Percentiles rank a stretch among this genome's conserved stretches.
Evolutionary conservation across 73 alveolate genomes (phyloP).

Genomic region (Tetrahymena elliotti): DNA sequence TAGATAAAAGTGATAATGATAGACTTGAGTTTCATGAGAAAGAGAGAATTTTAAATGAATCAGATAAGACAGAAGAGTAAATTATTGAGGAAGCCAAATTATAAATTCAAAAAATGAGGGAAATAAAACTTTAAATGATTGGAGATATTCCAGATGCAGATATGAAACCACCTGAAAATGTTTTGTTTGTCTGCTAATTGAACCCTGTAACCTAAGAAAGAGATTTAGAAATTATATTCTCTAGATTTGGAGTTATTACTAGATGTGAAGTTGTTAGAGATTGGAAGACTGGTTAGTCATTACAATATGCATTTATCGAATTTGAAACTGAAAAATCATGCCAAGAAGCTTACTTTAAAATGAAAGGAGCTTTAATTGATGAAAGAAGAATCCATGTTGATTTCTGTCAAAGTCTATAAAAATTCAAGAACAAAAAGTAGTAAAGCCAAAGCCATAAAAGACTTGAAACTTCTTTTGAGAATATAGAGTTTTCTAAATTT

Average conservation of each 20-base stretch:
- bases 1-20: slow-evolving; percentile 54
- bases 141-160: slow-evolving; percentile 99
- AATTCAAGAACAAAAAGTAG: slow-evolving; percentile 7
- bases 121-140: slow-evolving; percentile 86
- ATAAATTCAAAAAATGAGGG: slow-evolving; percentile 77
- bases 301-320: slow-evolving; percentile 97
- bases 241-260: slow-evolving; percentile 93
- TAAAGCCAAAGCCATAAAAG: slow-evolving; percentile 1
- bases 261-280: slow-evolving; percentile 95
- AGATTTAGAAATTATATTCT: slow-evolving; percentile 79
- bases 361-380: slow-evolving; percentile 88
- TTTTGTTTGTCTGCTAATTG: slow-evolving; percentile 93
- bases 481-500: slow-evolving; percentile 18
- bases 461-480: slow-evolving; percentile 2
- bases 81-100: slow-evolving; percentile 58
- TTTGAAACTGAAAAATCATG: slow-evolving; percentile 92
- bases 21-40: slow-evolving; percentile 75
- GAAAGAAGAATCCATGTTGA: slow-evolving; percentile 93
- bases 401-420: slow-evolving; percentile 88
- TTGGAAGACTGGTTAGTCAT: slow-evolving; percentile 97
- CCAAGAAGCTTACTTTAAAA: slow-evolving; percentile 90
- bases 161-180: slow-evolving; percentile 99
- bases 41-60: slow-evolving; percentile 48
- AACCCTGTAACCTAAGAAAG: slow-evolving; percentile 95
- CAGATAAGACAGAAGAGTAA: slow-evolving; percentile 66